Evolutionary conservation across 352 stramenopile species (phyloP).

Genomic region (Pythium myriotylum): DNA sequence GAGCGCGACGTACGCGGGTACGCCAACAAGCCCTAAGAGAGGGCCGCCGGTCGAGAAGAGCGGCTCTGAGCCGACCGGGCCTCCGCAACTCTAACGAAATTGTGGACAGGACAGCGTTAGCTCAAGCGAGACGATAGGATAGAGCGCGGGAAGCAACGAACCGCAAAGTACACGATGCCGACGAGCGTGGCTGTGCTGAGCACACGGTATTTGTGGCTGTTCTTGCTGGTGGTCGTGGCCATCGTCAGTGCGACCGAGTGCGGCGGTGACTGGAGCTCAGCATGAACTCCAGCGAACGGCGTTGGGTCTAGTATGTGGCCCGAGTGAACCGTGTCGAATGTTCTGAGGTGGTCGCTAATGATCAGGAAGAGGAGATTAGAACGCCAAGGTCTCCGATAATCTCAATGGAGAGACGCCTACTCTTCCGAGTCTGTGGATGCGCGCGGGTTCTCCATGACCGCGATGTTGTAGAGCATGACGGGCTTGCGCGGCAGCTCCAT

Average conservation of each 20-base stretch:
- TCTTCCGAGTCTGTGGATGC: not conserved
- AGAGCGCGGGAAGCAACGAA: not conserved
- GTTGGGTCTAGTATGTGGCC: not conserved
- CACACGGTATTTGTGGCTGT: constrained; percentile 25
- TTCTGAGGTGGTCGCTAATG: not conserved
- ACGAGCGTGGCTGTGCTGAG: constrained; percentile 23
- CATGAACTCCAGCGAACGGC: not conserved
- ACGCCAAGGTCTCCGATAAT: not conserved
- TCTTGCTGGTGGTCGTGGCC: not conserved
- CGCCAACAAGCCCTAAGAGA: constrained; percentile 72
- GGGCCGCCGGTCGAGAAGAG: constrained; percentile 31
- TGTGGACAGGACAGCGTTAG: not conserved
- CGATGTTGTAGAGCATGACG: constrained; percentile 1
- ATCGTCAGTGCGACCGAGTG: not conserved
- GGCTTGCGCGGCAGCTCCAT: not conserved
- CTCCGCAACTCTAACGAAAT: constrained; percentile 19
- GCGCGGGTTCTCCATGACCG: constrained; percentile 6
- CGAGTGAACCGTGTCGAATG: not conserved
- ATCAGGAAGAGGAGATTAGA: not conserved
- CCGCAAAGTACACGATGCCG: constrained; percentile 30
- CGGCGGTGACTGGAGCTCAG: not conserved
- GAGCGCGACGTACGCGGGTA: constrained; percentile 77
- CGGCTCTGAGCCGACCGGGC: constrained; percentile 23
- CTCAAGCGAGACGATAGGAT: not conserved
- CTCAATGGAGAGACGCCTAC: not conserved